These are phyloP conservation scores for Aspergillus persii DNA, from an alignment of 2,329 filamentous ascomycete genomes.

Conservation along the genomic window DNA sequence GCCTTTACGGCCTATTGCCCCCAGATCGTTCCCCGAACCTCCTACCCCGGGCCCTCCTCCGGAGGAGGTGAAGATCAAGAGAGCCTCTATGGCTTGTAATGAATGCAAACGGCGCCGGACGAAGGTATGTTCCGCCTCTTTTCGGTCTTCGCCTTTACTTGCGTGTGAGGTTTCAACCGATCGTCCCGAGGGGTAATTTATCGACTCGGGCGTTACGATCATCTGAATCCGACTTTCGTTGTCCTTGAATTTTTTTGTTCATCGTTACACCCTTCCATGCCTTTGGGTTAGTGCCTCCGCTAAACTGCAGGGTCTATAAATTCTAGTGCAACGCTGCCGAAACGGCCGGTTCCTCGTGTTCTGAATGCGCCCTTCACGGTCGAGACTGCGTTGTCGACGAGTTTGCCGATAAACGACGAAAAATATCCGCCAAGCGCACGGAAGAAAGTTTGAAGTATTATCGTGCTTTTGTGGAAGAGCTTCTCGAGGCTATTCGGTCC, in stretches of 20 bases:
- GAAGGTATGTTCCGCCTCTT: conserved; percentile 27
- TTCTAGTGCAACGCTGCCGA: conserved; percentile 30
- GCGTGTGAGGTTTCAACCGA: neutral
- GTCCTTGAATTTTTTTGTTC: neutral
- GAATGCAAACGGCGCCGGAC: conserved; percentile 39
- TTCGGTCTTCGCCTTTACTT: neutral
- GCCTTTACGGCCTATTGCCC: conserved; percentile 32
- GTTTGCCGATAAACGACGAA: conserved; percentile 36
- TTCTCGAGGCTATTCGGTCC: conserved; percentile 27
- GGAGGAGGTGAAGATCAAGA: conserved; percentile 34
- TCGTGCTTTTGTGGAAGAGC: conserved; percentile 25
- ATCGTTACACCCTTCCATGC: neutral
- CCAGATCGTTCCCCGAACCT: conserved; percentile 22
- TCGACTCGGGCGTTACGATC: neutral
- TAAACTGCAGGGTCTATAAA: neutral
- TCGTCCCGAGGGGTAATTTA: conserved; percentile 7
- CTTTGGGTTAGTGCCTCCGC: neutral
- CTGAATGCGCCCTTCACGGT: conserved; percentile 33
- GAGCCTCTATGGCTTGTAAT: conserved; percentile 37
- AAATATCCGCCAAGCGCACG: conserved; percentile 28
- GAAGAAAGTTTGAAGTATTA: conserved; percentile 31
- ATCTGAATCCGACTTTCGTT: neutral
- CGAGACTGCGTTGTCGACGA: conserved; percentile 36
- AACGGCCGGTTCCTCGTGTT: conserved; percentile 27
- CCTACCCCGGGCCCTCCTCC: conserved; percentile 16